Evolutionary conservation across 257 asterid species (phyloP).

Genomic region (Solanum sitiens): DNA sequence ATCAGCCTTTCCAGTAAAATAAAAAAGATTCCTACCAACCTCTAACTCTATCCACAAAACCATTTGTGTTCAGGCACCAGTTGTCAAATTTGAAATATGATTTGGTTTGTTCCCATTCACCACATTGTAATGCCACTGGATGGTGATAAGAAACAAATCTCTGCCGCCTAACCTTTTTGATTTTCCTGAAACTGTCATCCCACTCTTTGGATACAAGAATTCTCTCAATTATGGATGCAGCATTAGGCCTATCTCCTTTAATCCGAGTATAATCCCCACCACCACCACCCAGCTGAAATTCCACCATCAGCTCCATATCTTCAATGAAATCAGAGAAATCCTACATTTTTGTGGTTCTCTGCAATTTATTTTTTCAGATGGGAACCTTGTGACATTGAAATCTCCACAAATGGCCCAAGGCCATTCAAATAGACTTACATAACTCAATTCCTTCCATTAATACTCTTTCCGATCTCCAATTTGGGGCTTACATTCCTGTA

Average conservation of each 20-base stretch:
- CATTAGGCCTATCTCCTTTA: background rate
- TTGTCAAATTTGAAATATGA: background rate
- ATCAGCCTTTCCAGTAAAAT: background rate
- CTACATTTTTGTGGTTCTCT: background rate
- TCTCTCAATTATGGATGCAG: background rate
- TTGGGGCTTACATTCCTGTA: background rate
- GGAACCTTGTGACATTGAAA: background rate
- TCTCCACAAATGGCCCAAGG: background rate
- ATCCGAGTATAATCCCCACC: background rate
- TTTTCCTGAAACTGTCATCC: background rate
- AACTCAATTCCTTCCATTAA: background rate
- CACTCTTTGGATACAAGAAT: background rate
- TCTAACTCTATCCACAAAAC: background rate
- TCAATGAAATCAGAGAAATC: background rate
- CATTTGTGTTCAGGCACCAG: background rate
- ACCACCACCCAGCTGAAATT: background rate
- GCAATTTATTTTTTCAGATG: background rate
- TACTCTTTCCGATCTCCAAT: background rate
- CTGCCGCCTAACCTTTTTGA: background rate
- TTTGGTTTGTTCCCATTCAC: background rate
- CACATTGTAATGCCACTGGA: background rate
- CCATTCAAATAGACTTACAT: background rate
- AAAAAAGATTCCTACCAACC: background rate
- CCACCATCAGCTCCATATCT: background rate
- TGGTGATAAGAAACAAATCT: background rate